Percentiles rank a stretch among this genome's conserved stretches.
Evolutionary conservation across 352 stramenopile species (phyloP).

Genomic region (Globisporangium megalacanthum): DNA sequence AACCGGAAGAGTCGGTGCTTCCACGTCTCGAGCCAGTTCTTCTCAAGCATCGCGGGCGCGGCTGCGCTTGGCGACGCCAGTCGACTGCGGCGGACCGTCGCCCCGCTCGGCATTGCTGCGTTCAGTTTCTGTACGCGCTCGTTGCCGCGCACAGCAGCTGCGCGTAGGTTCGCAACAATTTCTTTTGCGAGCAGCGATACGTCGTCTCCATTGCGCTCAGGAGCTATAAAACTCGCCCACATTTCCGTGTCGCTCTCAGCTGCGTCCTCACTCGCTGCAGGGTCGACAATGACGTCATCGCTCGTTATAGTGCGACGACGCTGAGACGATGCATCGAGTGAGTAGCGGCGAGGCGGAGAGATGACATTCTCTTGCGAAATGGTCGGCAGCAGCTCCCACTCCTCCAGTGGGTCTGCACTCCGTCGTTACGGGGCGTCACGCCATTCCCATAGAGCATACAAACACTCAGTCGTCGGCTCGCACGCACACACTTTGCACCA

Average conservation of each 20-base stretch:
- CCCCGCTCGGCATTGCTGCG: conserved; percentile 17
- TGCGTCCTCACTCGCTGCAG: background rate
- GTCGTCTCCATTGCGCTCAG: conserved; percentile 13
- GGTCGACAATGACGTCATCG: too few relatives aligned
- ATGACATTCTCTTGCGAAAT: conserved; percentile 3
- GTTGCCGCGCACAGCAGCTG: conserved; percentile 20
- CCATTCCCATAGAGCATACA: background rate
- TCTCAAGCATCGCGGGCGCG: background rate
- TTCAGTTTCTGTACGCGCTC: conserved; percentile 21
- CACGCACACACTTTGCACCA: background rate
- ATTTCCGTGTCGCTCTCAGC: conserved; percentile 5
- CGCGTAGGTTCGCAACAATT: conserved; percentile 34
- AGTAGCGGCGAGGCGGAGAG: conserved; percentile 6
- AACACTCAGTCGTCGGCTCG: background rate
- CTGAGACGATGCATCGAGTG: conserved; percentile 2
- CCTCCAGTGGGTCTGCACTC: conserved; percentile 6
- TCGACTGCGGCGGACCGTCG: conserved; percentile 5
- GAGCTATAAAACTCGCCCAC: conserved; percentile 9
- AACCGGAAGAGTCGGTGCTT: conserved; percentile 17
- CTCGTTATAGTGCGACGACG: too few relatives aligned
- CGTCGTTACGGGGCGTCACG: too few relatives aligned
- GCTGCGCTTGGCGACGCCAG: too few relatives aligned
- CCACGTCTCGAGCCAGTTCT: conserved; percentile 20
- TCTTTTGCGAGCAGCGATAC: conserved; percentile 23
- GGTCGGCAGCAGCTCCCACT: conserved; percentile 18